A percentile compares a stretch with the other conserved stretches of the same genome.
phyloP scores from a whole-genome alignment of 2,329 filamentous ascomycete genomes.

The Alternaria alternata region DNA sequence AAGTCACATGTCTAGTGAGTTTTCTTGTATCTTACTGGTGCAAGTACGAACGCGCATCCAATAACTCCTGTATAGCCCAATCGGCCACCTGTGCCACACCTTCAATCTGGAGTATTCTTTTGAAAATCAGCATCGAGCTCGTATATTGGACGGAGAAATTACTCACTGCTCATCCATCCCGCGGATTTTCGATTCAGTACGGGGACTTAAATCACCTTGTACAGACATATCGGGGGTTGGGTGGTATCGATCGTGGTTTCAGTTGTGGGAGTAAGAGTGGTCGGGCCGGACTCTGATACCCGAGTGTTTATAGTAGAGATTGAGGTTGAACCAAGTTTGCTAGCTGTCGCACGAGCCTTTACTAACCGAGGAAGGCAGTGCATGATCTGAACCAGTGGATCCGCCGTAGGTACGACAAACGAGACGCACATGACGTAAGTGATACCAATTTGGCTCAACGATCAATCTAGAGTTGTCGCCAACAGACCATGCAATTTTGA shows the following conservation, averaged over 20 bases:
- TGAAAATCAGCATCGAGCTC: neutral
- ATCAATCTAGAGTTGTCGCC: neutral
- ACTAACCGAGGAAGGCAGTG: neutral
- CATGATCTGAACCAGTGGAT: neutral
- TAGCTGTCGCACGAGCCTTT: neutral
- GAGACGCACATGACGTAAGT: neutral
- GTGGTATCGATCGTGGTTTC: neutral
- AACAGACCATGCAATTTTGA: neutral
- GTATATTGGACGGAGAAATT: neutral
- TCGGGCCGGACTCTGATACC: neutral
- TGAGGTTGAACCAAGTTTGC: neutral
- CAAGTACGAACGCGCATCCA: neutral
- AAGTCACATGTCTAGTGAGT: neutral
- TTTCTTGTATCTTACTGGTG: neutral
- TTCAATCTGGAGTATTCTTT: neutral
- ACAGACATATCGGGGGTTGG: neutral
- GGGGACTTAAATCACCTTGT: neutral
- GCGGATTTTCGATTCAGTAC: neutral
- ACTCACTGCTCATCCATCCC: neutral
- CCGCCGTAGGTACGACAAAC: neutral
- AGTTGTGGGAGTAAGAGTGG: neutral
- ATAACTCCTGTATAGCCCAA: neutral
- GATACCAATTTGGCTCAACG: neutral
- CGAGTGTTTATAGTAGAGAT: neutral
- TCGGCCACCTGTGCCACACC: neutral